phyloP scores from a whole-genome alignment of 2,329 filamentous ascomycete species.

The Lojkania enalia region DNA sequence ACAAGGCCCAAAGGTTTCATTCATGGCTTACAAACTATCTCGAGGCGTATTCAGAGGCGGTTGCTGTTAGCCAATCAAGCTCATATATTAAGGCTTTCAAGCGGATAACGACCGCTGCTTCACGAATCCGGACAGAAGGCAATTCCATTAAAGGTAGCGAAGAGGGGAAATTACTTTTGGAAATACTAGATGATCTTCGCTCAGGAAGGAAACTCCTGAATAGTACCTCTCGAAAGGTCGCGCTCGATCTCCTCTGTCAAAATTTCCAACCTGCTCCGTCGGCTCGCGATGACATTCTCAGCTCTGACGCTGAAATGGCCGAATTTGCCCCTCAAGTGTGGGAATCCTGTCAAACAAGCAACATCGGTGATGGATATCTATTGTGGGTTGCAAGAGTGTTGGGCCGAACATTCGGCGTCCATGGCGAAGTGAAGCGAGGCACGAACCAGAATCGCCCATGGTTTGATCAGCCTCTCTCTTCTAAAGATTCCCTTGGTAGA shows the following conservation, averaged over 20 bases:
- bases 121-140: constrained; percentile 67
- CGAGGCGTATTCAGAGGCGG: constrained; percentile 50
- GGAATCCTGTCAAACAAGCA: constrained; percentile 70
- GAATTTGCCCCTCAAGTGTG: constrained; percentile 69
- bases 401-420: constrained; percentile 71
- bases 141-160: constrained; percentile 70
- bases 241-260: constrained; percentile 72
- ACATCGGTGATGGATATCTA: constrained; percentile 69
- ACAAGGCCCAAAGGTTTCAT: constrained; percentile 75
- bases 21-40: constrained; percentile 76
- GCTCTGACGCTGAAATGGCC: constrained; percentile 66
- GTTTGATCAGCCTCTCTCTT: constrained; percentile 20
- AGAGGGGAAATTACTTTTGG: constrained; percentile 80
- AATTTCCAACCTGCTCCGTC: constrained; percentile 68
- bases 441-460: constrained; percentile 30
- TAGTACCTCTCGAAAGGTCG: constrained; percentile 68
- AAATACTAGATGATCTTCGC: constrained; percentile 74
- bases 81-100: constrained; percentile 60
- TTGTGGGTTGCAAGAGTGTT: constrained; percentile 85
- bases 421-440: constrained; percentile 63
- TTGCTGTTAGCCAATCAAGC: constrained; percentile 22
- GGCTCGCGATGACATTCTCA: constrained; percentile 68
- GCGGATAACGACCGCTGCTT: constrained; percentile 69
- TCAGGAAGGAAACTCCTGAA: constrained; percentile 67
- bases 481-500: constrained; percentile 31